Base-by-base conservation (phyloP, 116 monocot species). In the Dioscorea cayenensis region DNA sequence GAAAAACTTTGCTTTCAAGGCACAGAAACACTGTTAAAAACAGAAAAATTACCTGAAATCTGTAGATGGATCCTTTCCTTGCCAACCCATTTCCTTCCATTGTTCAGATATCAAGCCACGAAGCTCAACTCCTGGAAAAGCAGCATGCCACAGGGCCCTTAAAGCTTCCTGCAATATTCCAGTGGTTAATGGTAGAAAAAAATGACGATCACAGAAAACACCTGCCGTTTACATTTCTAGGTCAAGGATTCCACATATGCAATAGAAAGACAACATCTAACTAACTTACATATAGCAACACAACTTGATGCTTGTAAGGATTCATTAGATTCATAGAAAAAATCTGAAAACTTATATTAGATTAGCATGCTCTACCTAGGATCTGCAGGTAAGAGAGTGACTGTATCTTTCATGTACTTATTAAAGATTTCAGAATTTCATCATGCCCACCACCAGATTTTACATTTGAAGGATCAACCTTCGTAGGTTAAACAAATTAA, bases 61-160 rank as follows among this genome's bases (percentile, higher is more conserved):
- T 66, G 95, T 95, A 35, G 95, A 96, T 64, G 92, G 92, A 71
- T 92, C 92, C 76, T 92, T 92, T 37, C 92, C 95, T 81, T 96
- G 96, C 96, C 96, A 96, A 55, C 96, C 96, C 96, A 96, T 96
- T 84, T 96, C 92, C 64, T 92, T 96, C 96, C 96, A 96, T 63
- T 96, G 89, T 7, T 96, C 96, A 70, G 96, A 92, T 76, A 96
- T 79, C 69, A 96, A 66, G 68, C 66, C 92, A 52, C 70, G 75
- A 51, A 96, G 81, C 73, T 89, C 92, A 64, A 79, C 80, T 66
- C 77, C 87, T 70, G 96, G 96, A 83, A 82, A 96, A 69, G 92
- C 82, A 65, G 82, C 79, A 83, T 67, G 19, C 95, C 95, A 95
- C 20, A 95, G 86, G 32, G 87, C 75, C 35, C 75, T 84, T 69